Evolutionary conservation across 169 alveolate species (phyloP), one percentile per base, ranked within the genome.

Genomic region (Theileria equi): DNA sequence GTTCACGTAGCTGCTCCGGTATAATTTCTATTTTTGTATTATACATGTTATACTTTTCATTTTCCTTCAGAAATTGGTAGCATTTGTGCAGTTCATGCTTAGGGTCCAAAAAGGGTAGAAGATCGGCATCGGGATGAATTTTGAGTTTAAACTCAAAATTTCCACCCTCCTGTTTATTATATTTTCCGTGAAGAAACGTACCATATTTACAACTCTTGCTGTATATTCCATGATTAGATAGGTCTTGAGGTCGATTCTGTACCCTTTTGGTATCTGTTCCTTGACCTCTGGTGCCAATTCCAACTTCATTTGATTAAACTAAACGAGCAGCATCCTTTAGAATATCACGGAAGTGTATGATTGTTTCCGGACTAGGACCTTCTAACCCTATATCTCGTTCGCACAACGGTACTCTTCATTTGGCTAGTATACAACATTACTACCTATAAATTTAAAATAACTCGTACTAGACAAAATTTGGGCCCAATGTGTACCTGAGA

Each of bases 81-180:
- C 69, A 54, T 13, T 45, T 31, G 63, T 69, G 61, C 29, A 69
- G 36, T 11, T 49, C 55, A 35, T 69, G 64, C 11, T 34, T 58
- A 44, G 70, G 28, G 11, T 69, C 81, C 64, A 69, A 54, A 40
- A 69, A 69, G 7, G 81, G 72, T n/a, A 69, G 64, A 13, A 26
- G 19, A 35, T 69, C 28, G 44, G 28, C 6, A 17, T 43, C 52
- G 1, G 60, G 63, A 29, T 69, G 81, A 2, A 69, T 69, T 55
- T 69, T 69, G 31, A 69, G 61, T 21, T 71, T 57, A 60, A 69
- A 69, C 62, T 69, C 81, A 50, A 69, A 69, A 26, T 70, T 11
- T 6, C 45, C 65, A 0, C 81, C 81, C 29, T 69, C 81, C 81
- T 69, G 17, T 1, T 11, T 19, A 16, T 23, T 7, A 26, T 21